Evolutionary conservation across 306 rosid species (phyloP).

Genomic region (Castanea sativa): DNA sequence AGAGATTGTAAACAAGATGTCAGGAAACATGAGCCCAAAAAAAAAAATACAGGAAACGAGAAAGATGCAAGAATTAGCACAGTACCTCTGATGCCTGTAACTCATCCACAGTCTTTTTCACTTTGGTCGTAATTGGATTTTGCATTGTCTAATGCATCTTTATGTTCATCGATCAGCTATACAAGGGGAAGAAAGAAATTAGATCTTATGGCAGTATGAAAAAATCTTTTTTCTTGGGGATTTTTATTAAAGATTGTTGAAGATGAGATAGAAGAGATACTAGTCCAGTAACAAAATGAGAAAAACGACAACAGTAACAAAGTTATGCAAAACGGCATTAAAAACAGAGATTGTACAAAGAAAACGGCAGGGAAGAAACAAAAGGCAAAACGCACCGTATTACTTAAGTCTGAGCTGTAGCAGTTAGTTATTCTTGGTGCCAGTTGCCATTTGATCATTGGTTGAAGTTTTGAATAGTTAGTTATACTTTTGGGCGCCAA

Average conservation of each 20-base stretch:
- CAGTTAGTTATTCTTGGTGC: no score
- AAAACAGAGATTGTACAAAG: no score
- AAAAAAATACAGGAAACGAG: not conserved
- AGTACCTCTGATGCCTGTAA: conserved; percentile 84
- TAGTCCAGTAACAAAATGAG: no score
- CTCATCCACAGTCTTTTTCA: conserved; percentile 66
- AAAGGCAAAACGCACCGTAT: no score
- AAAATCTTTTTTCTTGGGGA: not conserved
- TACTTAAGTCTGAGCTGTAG: no score
- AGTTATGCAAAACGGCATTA: no score
- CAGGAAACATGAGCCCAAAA: not conserved
- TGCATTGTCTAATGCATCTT: conserved; percentile 58
- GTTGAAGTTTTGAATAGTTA: no score
- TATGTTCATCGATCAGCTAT: conserved; percentile 72
- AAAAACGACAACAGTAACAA: no score
- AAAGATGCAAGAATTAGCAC: conserved; percentile 12
- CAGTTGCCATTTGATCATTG: no score
- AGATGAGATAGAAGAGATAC: no score
- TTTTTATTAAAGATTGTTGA: not conserved
- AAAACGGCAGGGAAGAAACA: no score
- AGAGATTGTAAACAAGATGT: not conserved
- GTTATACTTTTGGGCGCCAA: no score
- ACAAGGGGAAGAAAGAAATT: conserved; percentile 13
- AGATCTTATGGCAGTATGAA: conserved; percentile 4
- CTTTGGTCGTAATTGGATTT: conserved; percentile 56